Percentiles rank a stretch among this genome's conserved stretches.
These are phyloP conservation scores for Schwanniomyces yamadae DNA, from an alignment of 805 yeast genomes.

Conservation along the genomic window DNA sequence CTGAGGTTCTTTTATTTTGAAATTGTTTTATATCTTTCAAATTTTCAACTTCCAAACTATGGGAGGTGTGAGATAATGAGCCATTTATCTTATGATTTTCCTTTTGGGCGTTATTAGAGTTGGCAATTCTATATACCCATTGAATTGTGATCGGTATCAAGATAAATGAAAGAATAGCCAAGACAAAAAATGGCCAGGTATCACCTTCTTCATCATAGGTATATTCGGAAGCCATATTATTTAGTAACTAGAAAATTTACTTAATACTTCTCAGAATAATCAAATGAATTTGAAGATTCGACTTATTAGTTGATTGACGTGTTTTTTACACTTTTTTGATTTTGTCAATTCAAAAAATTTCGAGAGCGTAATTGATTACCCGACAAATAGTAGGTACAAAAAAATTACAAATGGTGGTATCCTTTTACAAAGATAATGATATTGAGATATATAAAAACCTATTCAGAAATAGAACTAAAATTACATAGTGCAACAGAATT, in stretches of 20 bases:
- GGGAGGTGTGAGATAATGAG: constrained; percentile 30
- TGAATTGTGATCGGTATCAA: constrained; percentile 62
- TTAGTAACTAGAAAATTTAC: background rate
- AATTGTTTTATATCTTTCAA: constrained; percentile 21
- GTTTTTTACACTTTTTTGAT: constrained; percentile 1
- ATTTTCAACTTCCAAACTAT: constrained; percentile 33
- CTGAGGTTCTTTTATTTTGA: constrained; percentile 26
- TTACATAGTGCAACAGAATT: constrained; percentile 1
- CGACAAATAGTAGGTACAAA: background rate
- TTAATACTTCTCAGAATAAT: background rate
- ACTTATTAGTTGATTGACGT: no score
- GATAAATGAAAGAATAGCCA: constrained; percentile 67
- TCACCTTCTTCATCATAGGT: constrained; percentile 86
- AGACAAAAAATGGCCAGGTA: constrained; percentile 88
- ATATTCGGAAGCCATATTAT: constrained; percentile 48
- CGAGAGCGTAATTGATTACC: constrained; percentile 1
- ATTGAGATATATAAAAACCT: constrained; percentile 2
- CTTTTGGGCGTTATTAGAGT: constrained; percentile 16
- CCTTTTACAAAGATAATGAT: no score
- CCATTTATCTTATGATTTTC: constrained; percentile 28
- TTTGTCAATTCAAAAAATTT: constrained; percentile 2
- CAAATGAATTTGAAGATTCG: no score
- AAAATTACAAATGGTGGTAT: background rate
- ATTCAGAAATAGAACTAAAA: constrained; percentile 3
- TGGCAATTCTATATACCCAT: constrained; percentile 22